These are phyloP conservation scores for Trametes cubensis DNA, from an alignment of 768 basidiomycete genomes.

Conservation along the genomic window DNA sequence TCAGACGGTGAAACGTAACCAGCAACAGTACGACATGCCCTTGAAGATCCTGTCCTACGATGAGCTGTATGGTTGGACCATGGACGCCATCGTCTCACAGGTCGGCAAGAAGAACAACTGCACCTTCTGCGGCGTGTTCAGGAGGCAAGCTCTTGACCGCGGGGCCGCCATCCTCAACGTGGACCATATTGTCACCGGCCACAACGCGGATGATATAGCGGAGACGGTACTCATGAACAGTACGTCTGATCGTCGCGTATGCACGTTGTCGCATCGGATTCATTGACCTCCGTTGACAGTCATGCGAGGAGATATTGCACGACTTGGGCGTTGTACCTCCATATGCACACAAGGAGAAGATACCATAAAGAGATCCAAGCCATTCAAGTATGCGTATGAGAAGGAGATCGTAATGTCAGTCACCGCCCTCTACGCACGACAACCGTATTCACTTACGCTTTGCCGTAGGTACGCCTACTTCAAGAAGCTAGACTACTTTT, in stretches of 20 bases:
- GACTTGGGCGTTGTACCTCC: slow-evolving; percentile 89
- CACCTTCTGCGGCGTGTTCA: slow-evolving; percentile 98
- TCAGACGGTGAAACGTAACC: slow-evolving; percentile 97
- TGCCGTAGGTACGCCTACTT: slow-evolving; percentile 91
- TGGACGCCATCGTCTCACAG: slow-evolving; percentile 95
- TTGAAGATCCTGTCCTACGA: slow-evolving; percentile 96
- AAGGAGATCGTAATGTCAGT: slow-evolving; percentile 98
- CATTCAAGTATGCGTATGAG: slow-evolving; percentile 99
- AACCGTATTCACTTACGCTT: background rate
- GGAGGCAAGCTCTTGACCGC: slow-evolving; percentile 93
- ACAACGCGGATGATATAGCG: slow-evolving; percentile 99
- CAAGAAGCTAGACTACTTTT: slow-evolving; percentile 98
- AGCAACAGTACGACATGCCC: slow-evolving; percentile 92
- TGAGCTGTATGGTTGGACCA: slow-evolving; percentile 98
- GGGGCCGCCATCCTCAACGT: slow-evolving; percentile 88
- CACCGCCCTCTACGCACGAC: background rate
- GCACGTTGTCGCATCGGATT: slow-evolving; percentile 5
- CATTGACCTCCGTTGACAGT: slow-evolving; percentile 49
- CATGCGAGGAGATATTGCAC: slow-evolving; percentile 96
- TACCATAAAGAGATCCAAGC: slow-evolving; percentile 94
- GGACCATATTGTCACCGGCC: slow-evolving; percentile 97
- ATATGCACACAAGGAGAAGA: slow-evolving; percentile 97
- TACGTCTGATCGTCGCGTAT: slow-evolving; percentile 42
- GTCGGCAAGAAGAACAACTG: slow-evolving; percentile 98
- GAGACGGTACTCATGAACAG: slow-evolving; percentile 99